Base-by-base conservation (phyloP, 1,284 basidiomycete genomes). In the Porodaedalea pini region DNA sequence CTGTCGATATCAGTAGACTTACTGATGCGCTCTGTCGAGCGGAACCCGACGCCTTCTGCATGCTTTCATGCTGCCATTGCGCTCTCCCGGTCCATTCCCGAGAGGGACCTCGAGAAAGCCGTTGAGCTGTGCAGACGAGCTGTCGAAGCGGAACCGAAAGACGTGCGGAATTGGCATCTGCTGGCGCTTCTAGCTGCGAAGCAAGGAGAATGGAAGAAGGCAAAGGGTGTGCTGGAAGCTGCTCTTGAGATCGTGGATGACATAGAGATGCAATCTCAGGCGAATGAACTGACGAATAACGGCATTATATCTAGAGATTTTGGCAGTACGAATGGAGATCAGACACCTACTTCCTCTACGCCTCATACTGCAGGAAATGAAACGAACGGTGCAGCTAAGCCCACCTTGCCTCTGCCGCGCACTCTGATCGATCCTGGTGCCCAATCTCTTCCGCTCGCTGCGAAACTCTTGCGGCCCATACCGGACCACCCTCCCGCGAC, bases 111-210 rank as follows among this genome's bases (percentile, higher is more conserved):
- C 19, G 75, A 81, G 29, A 73, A 78, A 3, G 94, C 94, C 0
- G 77, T 90, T 1, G 72, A 80, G 6, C 77, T 84, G 41, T 90
- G 92, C 0, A 84, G 90, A 10, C 71, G 77, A 10, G 90, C 92
- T 0, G 82, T 96, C 8, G 92, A 95, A 70, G 78, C 81, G 2
- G 86, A 90, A 54, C 78, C 88, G 0, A 74, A 73, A 23, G 87
- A 91, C 63, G 78, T 91, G 25, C 81, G 91, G 40, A 85, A 90
- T 56, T 98, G 95, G 96, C 96, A 98, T 71, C 78, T 98, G 15
- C 79, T 98, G 0, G 92, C 90, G 0, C 75, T 99, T 4, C 71
- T 98, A 13, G 77, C 95, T 8, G 86, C 88, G 0, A 88, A 90
- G 4, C 77, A 79, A 32, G 92, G 90, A 60, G 87, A 95, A 66